Percentiles rank a stretch among this genome's conserved stretches.
Conservation (phyloP, 2,329 filamentous ascomycete species). For the Calcarisporium arbuscula region DNA sequence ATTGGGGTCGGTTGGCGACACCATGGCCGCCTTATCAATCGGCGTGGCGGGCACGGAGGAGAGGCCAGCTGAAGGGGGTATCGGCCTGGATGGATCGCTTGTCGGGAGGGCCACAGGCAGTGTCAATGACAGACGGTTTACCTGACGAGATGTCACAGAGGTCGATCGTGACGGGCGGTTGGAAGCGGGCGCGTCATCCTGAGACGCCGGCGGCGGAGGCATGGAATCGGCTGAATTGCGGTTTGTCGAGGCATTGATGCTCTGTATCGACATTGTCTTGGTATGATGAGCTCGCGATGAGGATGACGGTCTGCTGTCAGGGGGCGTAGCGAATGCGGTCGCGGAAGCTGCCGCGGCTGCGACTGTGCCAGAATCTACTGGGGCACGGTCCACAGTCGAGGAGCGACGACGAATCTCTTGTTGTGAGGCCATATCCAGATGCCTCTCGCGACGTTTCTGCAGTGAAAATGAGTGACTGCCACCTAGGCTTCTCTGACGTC, state of each 20-base stretch:
- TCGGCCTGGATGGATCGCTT: conserved; percentile 44
- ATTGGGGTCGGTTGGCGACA: conserved; percentile 47
- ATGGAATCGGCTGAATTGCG: conserved; percentile 18
- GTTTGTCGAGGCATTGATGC: neutral
- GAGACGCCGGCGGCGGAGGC: conserved; percentile 30
- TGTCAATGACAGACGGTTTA: conserved; percentile 54
- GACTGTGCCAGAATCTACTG: conserved; percentile 17
- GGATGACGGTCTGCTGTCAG: conserved; percentile 12
- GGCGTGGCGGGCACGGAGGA: conserved; percentile 46
- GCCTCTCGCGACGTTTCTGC: conserved; percentile 18
- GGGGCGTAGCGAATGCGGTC: conserved; percentile 16
- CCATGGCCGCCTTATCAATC: conserved; percentile 29
- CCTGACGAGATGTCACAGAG: conserved; percentile 46
- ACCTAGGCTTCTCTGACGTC: neutral
- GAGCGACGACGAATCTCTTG: conserved; percentile 34
- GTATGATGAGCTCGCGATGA: conserved; percentile 5
- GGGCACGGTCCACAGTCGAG: conserved; percentile 29
- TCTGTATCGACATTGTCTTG: neutral
- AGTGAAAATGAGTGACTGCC: conserved; percentile 8
- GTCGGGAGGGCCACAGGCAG: conserved; percentile 53
- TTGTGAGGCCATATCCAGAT: conserved; percentile 26
- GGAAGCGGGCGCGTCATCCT: conserved; percentile 32
- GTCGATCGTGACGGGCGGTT: conserved; percentile 43
- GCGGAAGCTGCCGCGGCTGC: conserved; percentile 15
- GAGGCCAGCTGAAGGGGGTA: conserved; percentile 29